Evolutionary conservation across 495 filamentous ascomycete species (phyloP), one percentile per base, ranked within the genome.

Genomic region (Aspergillus bertholletiae): DNA sequence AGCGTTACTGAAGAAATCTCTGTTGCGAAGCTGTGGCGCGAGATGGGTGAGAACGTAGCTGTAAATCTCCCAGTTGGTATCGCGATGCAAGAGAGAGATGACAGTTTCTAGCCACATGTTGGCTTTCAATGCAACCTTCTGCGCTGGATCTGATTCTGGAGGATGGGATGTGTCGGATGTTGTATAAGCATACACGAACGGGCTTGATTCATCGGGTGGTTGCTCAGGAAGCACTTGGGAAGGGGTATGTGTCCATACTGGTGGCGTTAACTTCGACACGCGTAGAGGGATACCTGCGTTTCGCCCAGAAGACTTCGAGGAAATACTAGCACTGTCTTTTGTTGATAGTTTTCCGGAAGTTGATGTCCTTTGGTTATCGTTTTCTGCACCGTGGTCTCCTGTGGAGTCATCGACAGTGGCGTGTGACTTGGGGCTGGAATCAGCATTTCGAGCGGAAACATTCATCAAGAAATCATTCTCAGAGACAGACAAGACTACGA

Each of bases 61-160:
- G 76, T 96, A 96, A 1, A 96, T 74, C 68, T 97, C 92, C 95
- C 95, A 99, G 48, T 96, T 88, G 26, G 82, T 82, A 44, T 87
- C 88, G 37, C 88, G 76, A 58, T 89, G 84, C 27, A 99, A 72
- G 18, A 96, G 71, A 2, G 79, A 80, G 34, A 92, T 81, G 34
- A 96, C 70, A 8, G 81, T 74, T 47, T 94, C 87, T 15, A 96
- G 76, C 88, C 91, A 96, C 45, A 84, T 69, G 15, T 79, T 79
- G 23, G 91, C 80, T 51, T 89, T 80, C 44, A 96, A 65, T 21
- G 80, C 69, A 12, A 66, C 56, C 46, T 54, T 57, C 48, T 57
- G 57, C 22, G 54, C 50, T 0, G 61, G 44, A 1, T 66, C 56
- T 7, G 65, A 40, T n/a, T 78, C 66, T n/a, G 55, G 22, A 9